Base-by-base conservation (phyloP, 345 rosid species). In the Hibiscus syriacus region DNA sequence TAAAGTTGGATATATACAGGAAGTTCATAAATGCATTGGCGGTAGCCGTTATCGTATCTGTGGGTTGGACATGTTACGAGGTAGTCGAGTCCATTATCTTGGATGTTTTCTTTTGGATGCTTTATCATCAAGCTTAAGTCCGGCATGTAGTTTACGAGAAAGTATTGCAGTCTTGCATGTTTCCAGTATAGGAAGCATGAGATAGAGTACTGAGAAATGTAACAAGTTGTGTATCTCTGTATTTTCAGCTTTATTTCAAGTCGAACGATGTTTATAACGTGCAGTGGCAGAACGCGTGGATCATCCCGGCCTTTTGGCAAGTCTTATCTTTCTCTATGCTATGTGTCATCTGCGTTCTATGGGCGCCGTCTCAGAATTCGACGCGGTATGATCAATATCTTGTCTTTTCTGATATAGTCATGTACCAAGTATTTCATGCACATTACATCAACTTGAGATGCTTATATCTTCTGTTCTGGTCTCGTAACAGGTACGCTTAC, bases 21-120 rank as follows among this genome's bases (percentile, higher is more conserved):
- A 94, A 88, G 84, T 92, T 94, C 79, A 92, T 98, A n/a, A 94
- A 88, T 73, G 97, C 98, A 66, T 77, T 94, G 84, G 97, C 87
- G 20, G 96, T 92, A n/a, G 85, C 96, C 53, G 90, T 92, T 68
- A 77, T 92, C 59, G 90, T 92, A 39, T 94, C 99, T 48, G 86
- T 89, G 26, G 98, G 99, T 64, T 94, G 98, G 99, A 83, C 82
- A 72, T 94, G 98, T 86, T 94, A 94, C 32, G 98, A 94, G 98
- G 99, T 94, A 81, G 70, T n/a, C 32, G 5, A 52, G 34, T 34
- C 58, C 30, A 10, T 6, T 54, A 62, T 58, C 49, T 55, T n/a
- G 0, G 16, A 12, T 64, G 39, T 55, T 14, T 2, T 30, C 26
- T 16, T 19, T 48, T 30, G 5, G 3, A 23, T 56, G 25, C 12